These are phyloP conservation scores for Dioscorea alata DNA, from an alignment of 106 monocot species.

Conservation along the genomic window DNA sequence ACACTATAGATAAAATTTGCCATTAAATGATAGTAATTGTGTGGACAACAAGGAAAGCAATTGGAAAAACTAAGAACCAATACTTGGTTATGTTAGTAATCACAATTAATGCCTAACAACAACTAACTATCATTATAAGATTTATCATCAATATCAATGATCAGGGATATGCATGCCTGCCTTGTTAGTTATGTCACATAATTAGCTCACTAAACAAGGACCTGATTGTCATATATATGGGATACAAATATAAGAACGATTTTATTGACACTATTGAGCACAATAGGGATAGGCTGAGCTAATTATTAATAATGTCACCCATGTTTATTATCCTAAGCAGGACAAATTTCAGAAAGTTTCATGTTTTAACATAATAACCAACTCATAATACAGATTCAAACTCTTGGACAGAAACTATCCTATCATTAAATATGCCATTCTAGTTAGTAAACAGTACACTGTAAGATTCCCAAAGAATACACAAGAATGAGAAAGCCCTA, in stretches of 20 bases:
- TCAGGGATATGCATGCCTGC: not conserved
- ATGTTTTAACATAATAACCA: too few relatives aligned
- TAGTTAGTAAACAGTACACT: too few relatives aligned
- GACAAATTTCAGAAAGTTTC: too few relatives aligned
- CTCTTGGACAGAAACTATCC: too few relatives aligned
- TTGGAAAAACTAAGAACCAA: not conserved
- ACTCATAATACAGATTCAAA: too few relatives aligned
- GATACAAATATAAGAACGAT: not conserved
- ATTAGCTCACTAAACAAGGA: not conserved
- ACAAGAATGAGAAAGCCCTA: not conserved
- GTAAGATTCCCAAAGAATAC: too few relatives aligned
- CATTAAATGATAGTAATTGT: not conserved
- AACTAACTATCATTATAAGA: not conserved
- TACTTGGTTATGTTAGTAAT: not conserved
- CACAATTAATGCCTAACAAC: not conserved
- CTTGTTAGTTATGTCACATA: not conserved
- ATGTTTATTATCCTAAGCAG: not conserved
- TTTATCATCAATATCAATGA: not conserved
- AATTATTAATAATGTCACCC: not conserved
- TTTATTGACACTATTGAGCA: not conserved
- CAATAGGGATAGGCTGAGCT: not conserved
- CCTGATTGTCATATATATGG: not conserved
- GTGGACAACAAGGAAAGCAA: not conserved
- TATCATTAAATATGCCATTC: too few relatives aligned
- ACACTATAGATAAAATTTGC: not conserved